A percentile compares a stretch with the other conserved stretches of the same genome.
These are phyloP conservation scores for Paramyrothecium roridum DNA, from an alignment of 2,329 filamentous ascomycete genomes.

Conservation along the genomic window DNA sequence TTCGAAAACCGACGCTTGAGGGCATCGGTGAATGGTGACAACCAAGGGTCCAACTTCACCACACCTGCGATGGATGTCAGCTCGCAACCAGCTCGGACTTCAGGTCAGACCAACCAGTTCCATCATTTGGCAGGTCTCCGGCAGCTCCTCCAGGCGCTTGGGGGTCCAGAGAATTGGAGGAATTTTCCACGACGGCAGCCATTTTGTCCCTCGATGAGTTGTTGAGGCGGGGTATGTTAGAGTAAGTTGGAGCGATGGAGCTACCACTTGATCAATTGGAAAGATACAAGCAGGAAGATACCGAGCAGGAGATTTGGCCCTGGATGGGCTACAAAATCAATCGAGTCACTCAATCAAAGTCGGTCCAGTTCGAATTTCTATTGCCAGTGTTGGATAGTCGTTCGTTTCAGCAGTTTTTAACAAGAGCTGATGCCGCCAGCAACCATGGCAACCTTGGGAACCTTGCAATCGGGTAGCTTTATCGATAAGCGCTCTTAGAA, in stretches of 20 bases:
- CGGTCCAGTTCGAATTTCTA: no score
- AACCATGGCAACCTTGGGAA: not conserved
- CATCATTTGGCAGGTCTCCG: conserved; percentile 59
- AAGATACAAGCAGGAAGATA: conserved; percentile 12
- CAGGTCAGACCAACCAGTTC: conserved; percentile 57
- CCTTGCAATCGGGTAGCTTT: not conserved
- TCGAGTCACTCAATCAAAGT: no score
- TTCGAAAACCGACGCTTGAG: conserved; percentile 75
- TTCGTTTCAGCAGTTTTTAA: not conserved
- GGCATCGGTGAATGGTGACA: conserved; percentile 77
- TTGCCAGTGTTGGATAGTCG: no score
- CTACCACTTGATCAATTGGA: not conserved
- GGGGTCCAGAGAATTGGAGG: conserved; percentile 40
- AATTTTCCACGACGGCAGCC: conserved; percentile 31
- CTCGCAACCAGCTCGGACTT: conserved; percentile 10
- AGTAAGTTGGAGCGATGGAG: conserved; percentile 9
- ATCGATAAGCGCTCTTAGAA: not conserved
- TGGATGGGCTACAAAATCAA: not conserved
- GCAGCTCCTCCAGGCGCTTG: conserved; percentile 35
- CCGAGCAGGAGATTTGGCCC: not conserved
- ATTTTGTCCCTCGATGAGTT: conserved; percentile 17
- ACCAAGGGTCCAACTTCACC: conserved; percentile 81
- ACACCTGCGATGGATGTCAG: conserved; percentile 59
- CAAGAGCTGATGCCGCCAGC: not conserved
- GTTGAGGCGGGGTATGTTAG: conserved; percentile 10